These are phyloP conservation scores for Boeremia exigua DNA, from an alignment of 2,329 filamentous ascomycete species.

Conservation along the genomic window DNA sequence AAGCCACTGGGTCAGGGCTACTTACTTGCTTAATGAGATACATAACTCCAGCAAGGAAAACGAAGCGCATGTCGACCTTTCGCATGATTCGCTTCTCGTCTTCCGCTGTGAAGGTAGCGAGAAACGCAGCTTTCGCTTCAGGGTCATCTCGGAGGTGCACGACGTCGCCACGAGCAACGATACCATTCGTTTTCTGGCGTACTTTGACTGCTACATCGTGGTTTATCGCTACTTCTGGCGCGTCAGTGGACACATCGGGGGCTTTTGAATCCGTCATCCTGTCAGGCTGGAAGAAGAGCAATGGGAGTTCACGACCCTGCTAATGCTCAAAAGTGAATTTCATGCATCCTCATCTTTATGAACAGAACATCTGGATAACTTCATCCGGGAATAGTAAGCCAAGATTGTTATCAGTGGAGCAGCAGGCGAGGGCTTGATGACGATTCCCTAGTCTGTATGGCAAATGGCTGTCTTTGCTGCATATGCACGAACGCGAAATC, in stretches of 20 bases:
- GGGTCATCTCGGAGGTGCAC: slow-evolving; percentile 27
- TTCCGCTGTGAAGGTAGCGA: slow-evolving; percentile 27
- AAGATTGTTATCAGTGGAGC: slow-evolving; percentile 14
- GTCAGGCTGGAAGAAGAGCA: no score
- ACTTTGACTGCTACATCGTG: slow-evolving; percentile 16
- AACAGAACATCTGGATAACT: background rate
- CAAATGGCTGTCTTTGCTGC: background rate
- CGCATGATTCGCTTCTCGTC: slow-evolving; percentile 34
- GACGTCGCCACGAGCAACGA: slow-evolving; percentile 21
- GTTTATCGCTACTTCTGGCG: slow-evolving; percentile 14
- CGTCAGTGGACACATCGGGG: slow-evolving; percentile 4
- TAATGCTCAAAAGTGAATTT: background rate
- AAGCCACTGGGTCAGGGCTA: background rate
- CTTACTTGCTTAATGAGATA: slow-evolving; percentile 33
- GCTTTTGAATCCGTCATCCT: slow-evolving; percentile 4
- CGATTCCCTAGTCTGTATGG: slow-evolving; percentile 20
- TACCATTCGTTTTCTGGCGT: slow-evolving; percentile 15
- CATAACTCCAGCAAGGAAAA: slow-evolving; percentile 32
- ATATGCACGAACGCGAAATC: background rate
- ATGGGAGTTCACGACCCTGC: no score
- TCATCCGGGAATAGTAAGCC: slow-evolving; percentile 1
- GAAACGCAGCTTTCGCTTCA: slow-evolving; percentile 27
- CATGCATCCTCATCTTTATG: background rate
- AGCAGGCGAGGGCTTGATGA: slow-evolving; percentile 7
- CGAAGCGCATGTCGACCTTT: slow-evolving; percentile 30